Conservation (phyloP, 2,329 filamentous ascomycete species). For the Cercospora citrullina region DNA sequence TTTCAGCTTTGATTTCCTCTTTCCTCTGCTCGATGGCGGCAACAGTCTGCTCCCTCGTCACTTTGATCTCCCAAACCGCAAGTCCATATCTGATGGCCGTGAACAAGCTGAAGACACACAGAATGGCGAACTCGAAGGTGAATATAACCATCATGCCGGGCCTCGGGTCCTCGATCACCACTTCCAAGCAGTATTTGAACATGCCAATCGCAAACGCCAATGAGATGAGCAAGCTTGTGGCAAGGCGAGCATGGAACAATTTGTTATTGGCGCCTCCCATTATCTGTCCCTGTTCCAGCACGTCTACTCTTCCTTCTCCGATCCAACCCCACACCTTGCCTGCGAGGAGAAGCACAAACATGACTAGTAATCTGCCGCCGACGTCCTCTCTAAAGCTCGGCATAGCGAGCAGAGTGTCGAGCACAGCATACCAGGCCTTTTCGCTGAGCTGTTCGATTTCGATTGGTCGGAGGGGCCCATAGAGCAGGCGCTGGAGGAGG, state of each 20-base stretch:
- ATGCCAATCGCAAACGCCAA: constrained; percentile 77
- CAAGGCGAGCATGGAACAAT: constrained; percentile 81
- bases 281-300: constrained; percentile 84
- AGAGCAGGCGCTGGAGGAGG: constrained; percentile 84
- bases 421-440: constrained; percentile 96
- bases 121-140: constrained; percentile 91
- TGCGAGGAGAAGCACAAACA: constrained; percentile 90
- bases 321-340: constrained; percentile 99
- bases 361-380: constrained; percentile 89
- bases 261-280: constrained; percentile 71
- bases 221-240: constrained; percentile 74
- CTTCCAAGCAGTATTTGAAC: constrained; percentile 76
- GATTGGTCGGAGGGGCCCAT: constrained; percentile 84
- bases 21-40: constrained; percentile 68
- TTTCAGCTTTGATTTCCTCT: constrained; percentile 59
- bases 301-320: constrained; percentile 88
- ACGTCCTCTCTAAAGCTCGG: constrained; percentile 96
- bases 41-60: constrained; percentile 72
- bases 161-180: constrained; percentile 81
- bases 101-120: constrained; percentile 76
- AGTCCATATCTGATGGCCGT: constrained; percentile 77
- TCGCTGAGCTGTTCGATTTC: constrained; percentile 97
- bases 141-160: constrained; percentile 99
- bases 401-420: constrained; percentile 96
- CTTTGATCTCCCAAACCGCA: constrained; percentile 72